Evolutionary conservation across 441 rosid genomes (phyloP).

Genomic region (Euphorbia schlechtendalii): DNA sequence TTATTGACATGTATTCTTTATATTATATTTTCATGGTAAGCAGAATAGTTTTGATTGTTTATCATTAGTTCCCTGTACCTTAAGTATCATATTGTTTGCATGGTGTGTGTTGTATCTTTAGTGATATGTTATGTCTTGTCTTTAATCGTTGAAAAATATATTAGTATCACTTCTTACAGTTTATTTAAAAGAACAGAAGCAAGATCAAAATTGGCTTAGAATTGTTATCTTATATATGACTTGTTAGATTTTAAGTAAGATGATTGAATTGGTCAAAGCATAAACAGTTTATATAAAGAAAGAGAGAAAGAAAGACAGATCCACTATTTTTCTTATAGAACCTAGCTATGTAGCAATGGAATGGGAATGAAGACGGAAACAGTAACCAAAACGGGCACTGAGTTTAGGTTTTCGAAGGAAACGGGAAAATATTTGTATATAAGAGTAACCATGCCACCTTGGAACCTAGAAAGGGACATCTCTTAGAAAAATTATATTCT

Average conservation of each 20-base stretch:
- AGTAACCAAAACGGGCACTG: too few species aligned
- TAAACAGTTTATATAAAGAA: not conserved
- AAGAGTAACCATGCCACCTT: too few species aligned
- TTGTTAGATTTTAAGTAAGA: not conserved
- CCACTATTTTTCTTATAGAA: not conserved
- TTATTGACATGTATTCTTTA: not conserved
- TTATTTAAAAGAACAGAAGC: not conserved
- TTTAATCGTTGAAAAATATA: not conserved
- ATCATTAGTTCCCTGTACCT: not conserved
- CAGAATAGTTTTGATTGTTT: not conserved
- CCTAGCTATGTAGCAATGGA: too few species aligned
- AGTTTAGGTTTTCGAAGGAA: too few species aligned
- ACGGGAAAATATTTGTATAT: too few species aligned
- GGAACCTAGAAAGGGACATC: too few species aligned
- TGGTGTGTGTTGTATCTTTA: not conserved
- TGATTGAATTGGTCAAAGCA: not conserved
- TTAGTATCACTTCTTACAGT: not conserved
- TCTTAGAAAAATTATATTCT: too few species aligned
- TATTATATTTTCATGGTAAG: not conserved
- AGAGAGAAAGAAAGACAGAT: not conserved
- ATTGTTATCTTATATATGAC: not conserved
- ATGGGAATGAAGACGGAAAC: too few species aligned
- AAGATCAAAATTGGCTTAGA: not conserved
- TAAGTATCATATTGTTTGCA: not conserved
- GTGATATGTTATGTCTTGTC: not conserved